Percentiles rank a stretch among this genome's conserved stretches.
Evolutionary conservation across 2,329 filamentous ascomycete species (phyloP).

Genomic region (Ploettnerulaceae sp.): DNA sequence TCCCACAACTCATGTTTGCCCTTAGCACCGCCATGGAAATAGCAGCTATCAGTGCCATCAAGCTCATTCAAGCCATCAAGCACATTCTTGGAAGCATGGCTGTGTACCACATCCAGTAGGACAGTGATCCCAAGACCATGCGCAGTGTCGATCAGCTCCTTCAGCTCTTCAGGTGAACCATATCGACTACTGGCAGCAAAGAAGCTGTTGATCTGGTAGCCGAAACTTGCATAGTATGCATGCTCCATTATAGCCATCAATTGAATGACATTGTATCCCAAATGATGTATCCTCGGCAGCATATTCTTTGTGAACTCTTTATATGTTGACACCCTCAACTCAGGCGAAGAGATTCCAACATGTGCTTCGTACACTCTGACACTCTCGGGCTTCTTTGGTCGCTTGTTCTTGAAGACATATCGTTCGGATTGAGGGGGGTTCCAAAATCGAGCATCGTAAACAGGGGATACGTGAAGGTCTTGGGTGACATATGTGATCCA

Average conservation of each 20-base stretch:
- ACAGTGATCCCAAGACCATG: slow-evolving; percentile 88
- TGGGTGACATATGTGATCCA: slow-evolving; percentile 99
- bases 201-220: slow-evolving; percentile 98
- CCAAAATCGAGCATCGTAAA: slow-evolving; percentile 96
- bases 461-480: slow-evolving; percentile 80
- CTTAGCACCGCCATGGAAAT: slow-evolving; percentile 84
- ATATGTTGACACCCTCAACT: slow-evolving; percentile 84
- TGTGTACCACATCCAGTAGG: slow-evolving; percentile 92
- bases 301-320: slow-evolving; percentile 95
- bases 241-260: slow-evolving; percentile 99
- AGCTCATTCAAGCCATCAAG: slow-evolving; percentile 94
- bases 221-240: slow-evolving; percentile 98
- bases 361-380: slow-evolving; percentile 98
- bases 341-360: slow-evolving; percentile 91
- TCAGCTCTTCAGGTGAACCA: slow-evolving; percentile 87
- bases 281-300: slow-evolving; percentile 80
- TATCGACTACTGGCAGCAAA: slow-evolving; percentile 96
- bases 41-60: slow-evolving; percentile 89
- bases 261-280: slow-evolving; percentile 97
- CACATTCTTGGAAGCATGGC: slow-evolving; percentile 96
- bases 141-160: slow-evolving; percentile 92
- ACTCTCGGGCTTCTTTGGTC: slow-evolving; percentile 78
- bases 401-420: slow-evolving; percentile 79
- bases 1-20: slow-evolving; percentile 94
- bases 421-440: slow-evolving; percentile 74